Base-by-base conservation (phyloP, 2,329 filamentous ascomycete genomes). In the Thelonectria blattea region DNA sequence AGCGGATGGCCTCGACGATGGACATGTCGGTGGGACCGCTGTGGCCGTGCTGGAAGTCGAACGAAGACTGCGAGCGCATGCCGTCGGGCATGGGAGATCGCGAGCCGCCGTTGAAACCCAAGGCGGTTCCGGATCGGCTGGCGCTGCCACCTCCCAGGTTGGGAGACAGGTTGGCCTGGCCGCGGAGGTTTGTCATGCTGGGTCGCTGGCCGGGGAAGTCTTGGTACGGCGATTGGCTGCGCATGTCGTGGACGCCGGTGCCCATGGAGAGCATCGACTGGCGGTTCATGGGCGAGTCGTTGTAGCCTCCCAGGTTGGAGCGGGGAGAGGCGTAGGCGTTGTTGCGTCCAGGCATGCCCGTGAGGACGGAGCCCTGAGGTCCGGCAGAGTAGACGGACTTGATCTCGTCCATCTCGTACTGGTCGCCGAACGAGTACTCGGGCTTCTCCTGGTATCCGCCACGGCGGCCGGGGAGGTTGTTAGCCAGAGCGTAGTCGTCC, bases 341-440 rank as follows among this genome's bases (percentile, higher is more conserved):
- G 64, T 86, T 87, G 68, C 88, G 87, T 53, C 85, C 84, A 43
- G 86, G 90, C 79, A 97, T 92, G 56, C 92, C 93, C 14, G 91
- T 92, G 60, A 97, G 83, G 65, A 98, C 89, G 2, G 93, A 97
- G 8, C 92, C 92, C 84, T 76, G 93, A 81, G 84, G 94, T 61
- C 93, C 91, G 1, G 93, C 96, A 5, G 93, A 97, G 81, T 98
- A 98, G 61, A 96, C 89, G 1, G 93, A 97, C 75, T 92, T 93
- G 84, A 98, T 96, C 75, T 99, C 95, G 74, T 99, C 96, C 90
- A 98, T 93, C 78, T 99, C 95, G 72, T 93, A 96, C 64, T 90
- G 88, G 63, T 94, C 91, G 42, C 89, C 86, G 69, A 92, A 93
- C 1, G 80, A 79, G 46, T 83, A 85, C 22, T 87, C 83, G 55